Base-by-base conservation (phyloP, 768 basidiomycete genomes). In the Xerocomellus intermedius region DNA sequence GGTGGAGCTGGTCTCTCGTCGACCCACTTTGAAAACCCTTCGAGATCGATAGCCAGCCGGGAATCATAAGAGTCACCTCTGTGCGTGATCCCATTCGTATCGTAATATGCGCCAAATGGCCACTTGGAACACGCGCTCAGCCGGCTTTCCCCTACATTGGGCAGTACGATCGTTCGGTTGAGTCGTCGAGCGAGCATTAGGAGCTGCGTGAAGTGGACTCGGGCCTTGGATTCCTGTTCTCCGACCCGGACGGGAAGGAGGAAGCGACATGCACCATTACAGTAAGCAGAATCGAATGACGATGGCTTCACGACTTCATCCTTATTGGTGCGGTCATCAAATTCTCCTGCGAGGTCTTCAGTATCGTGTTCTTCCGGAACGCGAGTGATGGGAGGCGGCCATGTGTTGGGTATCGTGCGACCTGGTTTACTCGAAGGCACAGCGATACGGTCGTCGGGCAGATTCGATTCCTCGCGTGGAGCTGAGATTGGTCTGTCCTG, bases 191-290 rank as follows among this genome's bases (percentile, higher is more conserved):
- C 79, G n/a, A 86, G 78, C 4, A 70, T 67, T 1, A 75, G 60
- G 53, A 86, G 68, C 58, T 85, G 81, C 28, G 72, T 61, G n/a
- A 86, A 66, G 66, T 86, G 84, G 8, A 77, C 64, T 19, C 80
- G 76, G 1, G 82, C 80, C 57, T 82, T 82, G 30, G 82, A 82
- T 60, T 84, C 83, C 57, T 83, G 82, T 67, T 84, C 85, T 17
- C 74, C 73, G 26, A 84, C 70, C 5, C 77, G 75, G 12, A 78
- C 63, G 0, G 80, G 79, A 38, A 84, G 69, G 42, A 84, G 74
- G 60, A 81, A 79, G 7, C 75, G 74, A 50, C 79, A 81, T 1
- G 71, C 45, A 12, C 54, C 53, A 9, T 46, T 45, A 48, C 72
- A 72, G 58, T 66, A 54, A 17, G 57, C 53, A 10, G 47, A 22